Evolutionary conservation across 345 rosid species (phyloP), one percentile per base, ranked within the genome.

Genomic region (Sonneratia caseolaris): DNA sequence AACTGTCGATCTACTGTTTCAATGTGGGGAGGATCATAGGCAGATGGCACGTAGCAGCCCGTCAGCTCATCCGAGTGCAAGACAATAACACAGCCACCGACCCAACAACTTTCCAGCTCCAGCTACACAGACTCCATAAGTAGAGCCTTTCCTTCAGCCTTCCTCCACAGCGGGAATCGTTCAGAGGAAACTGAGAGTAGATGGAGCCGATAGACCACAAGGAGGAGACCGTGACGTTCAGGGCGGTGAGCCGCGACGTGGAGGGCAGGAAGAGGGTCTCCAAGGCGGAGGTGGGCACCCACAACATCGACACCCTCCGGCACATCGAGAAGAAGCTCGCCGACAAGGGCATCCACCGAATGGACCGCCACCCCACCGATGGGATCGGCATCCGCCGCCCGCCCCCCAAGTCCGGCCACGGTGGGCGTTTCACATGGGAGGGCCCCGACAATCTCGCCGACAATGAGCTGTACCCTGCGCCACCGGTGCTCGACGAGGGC

Each of bases 371-470:
- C 75, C 89, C 96, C 0, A 79, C 76, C 11, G 80, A 84, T 59
- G 98, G 98, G 6, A 64, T 75, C 3, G 84, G 91, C 4, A 80
- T 93, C 14, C 71, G 79, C 6, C 78, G 64, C 19, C 90, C 82
- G 4, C 90, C 97, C 3, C 82, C 89, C 0, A 93, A 91, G 77
- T 86, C 88, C 0, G 94, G 98, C 19, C 96, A 72, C 76, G 94
- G 96, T 0, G 97, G 98, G 3, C 89, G 91, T 79, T 93, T 77
- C 85, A 91, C 94, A 22, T 91, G 98, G 96, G 94, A 91, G 66
- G 97, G 94, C 1, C 89, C 96, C 0, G 83, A 40, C 21, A 84
- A 76, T 61, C 0, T 74, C 74, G 84, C 76, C 70, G 89, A 83
- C 19, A 84, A 72, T 66, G 93, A 87, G 85, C 57, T 91, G 77